A percentile compares a stretch with the other conserved stretches of the same genome.
phyloP scores from a whole-genome alignment of 2,329 filamentous ascomycete genomes.

The Fusarium nygamai region DNA sequence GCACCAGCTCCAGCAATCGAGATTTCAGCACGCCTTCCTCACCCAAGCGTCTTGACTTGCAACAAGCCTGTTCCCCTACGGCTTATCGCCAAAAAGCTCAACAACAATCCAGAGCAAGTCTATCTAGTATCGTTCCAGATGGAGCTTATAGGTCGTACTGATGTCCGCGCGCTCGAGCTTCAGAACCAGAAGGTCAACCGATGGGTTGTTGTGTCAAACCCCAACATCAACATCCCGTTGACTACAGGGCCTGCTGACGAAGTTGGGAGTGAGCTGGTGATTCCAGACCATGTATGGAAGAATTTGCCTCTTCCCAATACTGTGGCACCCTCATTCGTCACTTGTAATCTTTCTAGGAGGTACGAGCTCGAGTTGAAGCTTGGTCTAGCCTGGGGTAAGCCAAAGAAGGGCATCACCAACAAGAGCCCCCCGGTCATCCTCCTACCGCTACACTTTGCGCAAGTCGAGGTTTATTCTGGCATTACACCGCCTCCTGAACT shows the following conservation, averaged over 20 bases:
- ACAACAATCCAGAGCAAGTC: constrained; percentile 73
- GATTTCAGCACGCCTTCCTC: constrained; percentile 80
- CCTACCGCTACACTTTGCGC: constrained; percentile 79
- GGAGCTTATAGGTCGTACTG: constrained; percentile 81
- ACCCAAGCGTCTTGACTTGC: constrained; percentile 88
- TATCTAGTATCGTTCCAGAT: constrained; percentile 84
- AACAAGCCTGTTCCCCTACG: constrained; percentile 86
- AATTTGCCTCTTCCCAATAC: constrained; percentile 80
- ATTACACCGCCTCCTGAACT: constrained; percentile 83
- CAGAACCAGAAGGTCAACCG: constrained; percentile 74
- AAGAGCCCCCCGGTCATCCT: constrained; percentile 74
- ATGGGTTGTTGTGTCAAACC: constrained; percentile 79
- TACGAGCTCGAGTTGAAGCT: constrained; percentile 88
- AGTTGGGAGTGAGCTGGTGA: constrained; percentile 72
- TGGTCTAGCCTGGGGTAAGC: constrained; percentile 78
- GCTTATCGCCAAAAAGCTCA: constrained; percentile 81
- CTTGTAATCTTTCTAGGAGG: constrained; percentile 84
- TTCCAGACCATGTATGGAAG: constrained; percentile 80
- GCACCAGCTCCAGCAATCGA: constrained; percentile 74
- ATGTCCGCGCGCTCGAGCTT: constrained; percentile 81
- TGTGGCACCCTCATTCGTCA: constrained; percentile 85
- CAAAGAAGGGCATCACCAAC: constrained; percentile 48
- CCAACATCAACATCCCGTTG: constrained; percentile 77
- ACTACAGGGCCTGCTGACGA: constrained; percentile 64
- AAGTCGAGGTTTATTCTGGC: constrained; percentile 84